Percentiles rank a stretch among this genome's conserved stretches.
Evolutionary conservation across 768 basidiomycete genomes (phyloP).

Genomic region (Goffeauzyma gilvescens): DNA sequence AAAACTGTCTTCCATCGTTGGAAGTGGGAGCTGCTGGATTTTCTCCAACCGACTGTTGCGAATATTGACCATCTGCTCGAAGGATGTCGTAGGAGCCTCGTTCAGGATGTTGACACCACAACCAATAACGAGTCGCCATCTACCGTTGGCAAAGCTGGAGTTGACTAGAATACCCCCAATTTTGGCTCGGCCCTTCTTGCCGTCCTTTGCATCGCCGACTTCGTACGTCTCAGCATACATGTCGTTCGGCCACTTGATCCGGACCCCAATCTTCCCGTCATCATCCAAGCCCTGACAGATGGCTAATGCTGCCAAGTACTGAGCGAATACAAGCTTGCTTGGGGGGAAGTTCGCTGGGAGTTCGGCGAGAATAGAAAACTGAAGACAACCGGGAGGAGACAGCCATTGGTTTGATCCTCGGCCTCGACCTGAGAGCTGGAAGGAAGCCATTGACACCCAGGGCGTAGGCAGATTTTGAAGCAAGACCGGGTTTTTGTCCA

Average conservation of each 20-base stretch:
- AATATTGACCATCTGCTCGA: constrained; percentile 44
- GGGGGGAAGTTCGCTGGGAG: constrained; percentile 40
- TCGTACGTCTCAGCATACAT: constrained; percentile 48
- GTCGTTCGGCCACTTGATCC: constrained; percentile 95
- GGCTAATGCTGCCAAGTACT: constrained; percentile 78
- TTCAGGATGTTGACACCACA: constrained; percentile 78
- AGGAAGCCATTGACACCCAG: constrained; percentile 62
- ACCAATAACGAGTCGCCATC: constrained; percentile 61
- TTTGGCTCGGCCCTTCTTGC: constrained; percentile 43
- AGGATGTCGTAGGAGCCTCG: constrained; percentile 58
- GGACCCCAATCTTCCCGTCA: constrained; percentile 41
- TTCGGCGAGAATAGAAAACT: constrained; percentile 58
- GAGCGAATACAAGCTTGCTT: constrained; percentile 65
- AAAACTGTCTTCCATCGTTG: constrained; percentile 55
- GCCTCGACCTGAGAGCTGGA: constrained; percentile 72
- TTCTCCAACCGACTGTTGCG: constrained; percentile 3
- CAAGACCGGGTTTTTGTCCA: constrained; percentile 66
- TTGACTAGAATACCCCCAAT: constrained; percentile 83
- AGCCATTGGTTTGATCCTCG: constrained; percentile 81
- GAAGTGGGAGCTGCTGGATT: constrained; percentile 9
- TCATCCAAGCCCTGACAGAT: constrained; percentile 69
- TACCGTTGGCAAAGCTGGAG: constrained; percentile 55
- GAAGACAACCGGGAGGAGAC: constrained; percentile 73
- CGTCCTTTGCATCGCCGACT: constrained; percentile 34
- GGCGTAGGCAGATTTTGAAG: constrained; percentile 54